Evolutionary conservation across 345 rosid genomes (phyloP).

Genomic region (Gossypium raimondii): DNA sequence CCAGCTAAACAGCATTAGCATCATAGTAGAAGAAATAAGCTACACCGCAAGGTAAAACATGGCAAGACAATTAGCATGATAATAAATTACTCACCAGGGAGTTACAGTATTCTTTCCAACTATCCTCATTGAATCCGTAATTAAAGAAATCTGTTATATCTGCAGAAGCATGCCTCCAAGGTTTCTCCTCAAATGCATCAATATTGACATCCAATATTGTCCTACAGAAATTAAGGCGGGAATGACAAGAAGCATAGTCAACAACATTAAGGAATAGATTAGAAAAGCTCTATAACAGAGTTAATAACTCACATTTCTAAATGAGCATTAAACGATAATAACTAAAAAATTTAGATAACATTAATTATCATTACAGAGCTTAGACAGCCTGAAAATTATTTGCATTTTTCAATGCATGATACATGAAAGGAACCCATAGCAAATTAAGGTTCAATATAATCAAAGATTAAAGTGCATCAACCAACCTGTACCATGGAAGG

Average conservation of each 20-base stretch:
- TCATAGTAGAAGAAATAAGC: background rate
- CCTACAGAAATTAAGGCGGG: constrained; percentile 30
- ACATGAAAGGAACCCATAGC: background rate
- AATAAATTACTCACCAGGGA: constrained; percentile 39
- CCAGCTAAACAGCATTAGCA: background rate
- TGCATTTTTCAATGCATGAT: background rate
- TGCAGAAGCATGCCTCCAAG: constrained; percentile 53
- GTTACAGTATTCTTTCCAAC: constrained; percentile 63
- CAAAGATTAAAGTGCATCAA: background rate
- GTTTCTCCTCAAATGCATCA: constrained; percentile 49
- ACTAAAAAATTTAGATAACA: background rate
- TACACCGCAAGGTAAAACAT: background rate
- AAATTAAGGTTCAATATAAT: background rate
- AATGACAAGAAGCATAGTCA: background rate
- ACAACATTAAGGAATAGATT: background rate
- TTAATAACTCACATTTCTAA: background rate
- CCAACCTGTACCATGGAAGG: constrained; percentile 63
- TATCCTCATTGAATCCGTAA: constrained; percentile 59
- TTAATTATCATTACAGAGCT: background rate
- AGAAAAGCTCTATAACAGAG: background rate
- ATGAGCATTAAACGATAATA: background rate
- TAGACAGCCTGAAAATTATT: background rate
- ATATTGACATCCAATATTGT: constrained; percentile 45
- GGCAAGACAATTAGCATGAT: background rate
- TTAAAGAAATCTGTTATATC: constrained; percentile 59